These are phyloP conservation scores for Ajuga reptans DNA, from an alignment of 305 asterid species.

Conservation along the genomic window DNA sequence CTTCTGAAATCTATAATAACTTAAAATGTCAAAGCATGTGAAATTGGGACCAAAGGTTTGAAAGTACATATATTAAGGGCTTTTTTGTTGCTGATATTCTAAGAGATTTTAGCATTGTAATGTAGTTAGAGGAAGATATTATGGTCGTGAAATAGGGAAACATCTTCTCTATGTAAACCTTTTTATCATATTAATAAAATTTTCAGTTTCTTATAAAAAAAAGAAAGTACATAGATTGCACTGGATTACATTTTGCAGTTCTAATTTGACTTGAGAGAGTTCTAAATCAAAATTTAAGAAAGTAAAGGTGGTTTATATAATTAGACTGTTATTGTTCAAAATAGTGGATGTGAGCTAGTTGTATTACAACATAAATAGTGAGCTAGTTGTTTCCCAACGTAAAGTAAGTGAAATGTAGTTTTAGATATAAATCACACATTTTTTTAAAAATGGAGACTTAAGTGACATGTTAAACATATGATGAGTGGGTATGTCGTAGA, in stretches of 20 bases:
- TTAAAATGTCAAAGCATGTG: not conserved
- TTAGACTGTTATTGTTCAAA: not conserved
- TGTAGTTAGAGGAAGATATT: too few relatives aligned
- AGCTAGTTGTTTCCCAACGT: not conserved
- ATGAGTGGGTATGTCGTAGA: not conserved
- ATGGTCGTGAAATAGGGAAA: too few relatives aligned
- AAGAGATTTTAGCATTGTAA: too few relatives aligned
- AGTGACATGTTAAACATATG: not conserved
- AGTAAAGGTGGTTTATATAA: not conserved
- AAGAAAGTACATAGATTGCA: too few relatives aligned
- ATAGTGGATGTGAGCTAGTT: not conserved
- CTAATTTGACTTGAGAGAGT: not conserved
- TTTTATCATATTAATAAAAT: too few relatives aligned
- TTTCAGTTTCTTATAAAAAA: too few relatives aligned
- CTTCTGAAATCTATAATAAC: not conserved
- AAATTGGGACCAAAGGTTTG: not conserved
- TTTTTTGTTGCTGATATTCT: too few relatives aligned
- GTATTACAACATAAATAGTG: too few relatives aligned
- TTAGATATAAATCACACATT: not conserved
- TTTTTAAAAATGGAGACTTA: not conserved
- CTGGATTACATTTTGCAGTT: not conserved
- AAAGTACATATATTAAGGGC: not conserved
- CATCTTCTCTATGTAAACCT: too few relatives aligned
- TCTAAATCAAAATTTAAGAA: not conserved
- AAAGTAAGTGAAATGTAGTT: not conserved